These are phyloP conservation scores for Camelina sativa DNA, from an alignment of 345 rosid species.

Conservation along the genomic window DNA sequence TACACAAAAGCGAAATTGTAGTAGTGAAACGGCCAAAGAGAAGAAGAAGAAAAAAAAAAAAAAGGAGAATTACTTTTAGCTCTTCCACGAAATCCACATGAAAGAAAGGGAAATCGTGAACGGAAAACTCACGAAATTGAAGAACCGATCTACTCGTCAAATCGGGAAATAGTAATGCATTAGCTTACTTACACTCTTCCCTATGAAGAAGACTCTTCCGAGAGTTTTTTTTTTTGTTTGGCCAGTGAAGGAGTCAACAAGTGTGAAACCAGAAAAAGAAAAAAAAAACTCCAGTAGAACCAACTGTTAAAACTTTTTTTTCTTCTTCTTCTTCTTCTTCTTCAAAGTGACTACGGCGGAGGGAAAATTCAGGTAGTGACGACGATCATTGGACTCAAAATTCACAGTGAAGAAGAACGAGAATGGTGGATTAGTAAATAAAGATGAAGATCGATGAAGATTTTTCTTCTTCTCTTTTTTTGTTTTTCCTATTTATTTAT, in stretches of 20 bases:
- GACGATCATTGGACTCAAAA: conserved; percentile 29
- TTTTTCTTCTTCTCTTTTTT: not conserved
- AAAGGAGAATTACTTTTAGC: not conserved
- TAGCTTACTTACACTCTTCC: conserved; percentile 34
- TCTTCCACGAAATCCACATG: conserved; percentile 35
- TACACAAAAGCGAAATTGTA: conserved; percentile 21
- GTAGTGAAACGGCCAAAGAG: conserved; percentile 9
- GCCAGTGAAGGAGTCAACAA: not conserved
- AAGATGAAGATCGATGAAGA: conserved; percentile 11
- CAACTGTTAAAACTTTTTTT: not conserved
- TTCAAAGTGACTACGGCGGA: not conserved
- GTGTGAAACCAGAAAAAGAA: conserved; percentile 26
- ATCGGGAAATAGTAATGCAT: conserved; percentile 7
- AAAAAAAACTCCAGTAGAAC: not conserved
- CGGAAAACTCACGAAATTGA: conserved; percentile 31
- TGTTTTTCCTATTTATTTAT: not conserved
- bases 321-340: not conserved
- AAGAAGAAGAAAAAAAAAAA: not conserved
- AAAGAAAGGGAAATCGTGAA: conserved; percentile 32
- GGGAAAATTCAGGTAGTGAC: conserved; percentile 1
- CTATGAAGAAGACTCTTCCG: not conserved
- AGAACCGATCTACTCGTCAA: conserved; percentile 29
- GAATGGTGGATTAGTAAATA: conserved; percentile 1
- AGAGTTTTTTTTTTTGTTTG: not conserved
- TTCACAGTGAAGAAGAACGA: not conserved